Evolutionary conservation across 2,329 filamentous ascomycete genomes (phyloP).

Genomic region (Xylariaceae sp.): DNA sequence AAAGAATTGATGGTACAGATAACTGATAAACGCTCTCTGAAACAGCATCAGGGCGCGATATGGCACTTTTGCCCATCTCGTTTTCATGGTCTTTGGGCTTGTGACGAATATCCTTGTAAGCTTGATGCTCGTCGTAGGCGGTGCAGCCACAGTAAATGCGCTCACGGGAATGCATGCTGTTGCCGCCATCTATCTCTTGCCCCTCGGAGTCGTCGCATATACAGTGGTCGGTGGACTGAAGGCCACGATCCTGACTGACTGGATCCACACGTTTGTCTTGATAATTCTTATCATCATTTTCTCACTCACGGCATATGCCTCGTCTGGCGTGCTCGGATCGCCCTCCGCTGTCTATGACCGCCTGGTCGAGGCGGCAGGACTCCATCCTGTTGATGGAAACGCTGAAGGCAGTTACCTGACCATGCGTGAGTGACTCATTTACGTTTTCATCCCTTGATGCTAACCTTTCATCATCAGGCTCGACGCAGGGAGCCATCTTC

Average conservation of each 20-base stretch:
- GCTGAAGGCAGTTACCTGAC: slow-evolving; percentile 77
- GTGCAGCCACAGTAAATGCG: slow-evolving; percentile 65
- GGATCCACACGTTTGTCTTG: slow-evolving; percentile 79
- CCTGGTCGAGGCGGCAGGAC: slow-evolving; percentile 60
- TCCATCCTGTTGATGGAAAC: slow-evolving; percentile 75
- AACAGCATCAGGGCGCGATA: slow-evolving; percentile 29
- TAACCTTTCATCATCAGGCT: slow-evolving; percentile 32
- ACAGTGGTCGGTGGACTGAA: slow-evolving; percentile 55
- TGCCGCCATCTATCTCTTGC: slow-evolving; percentile 78
- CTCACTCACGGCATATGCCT: slow-evolving; percentile 74
- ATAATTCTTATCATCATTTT: slow-evolving; percentile 84
- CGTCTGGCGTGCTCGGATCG: slow-evolving; percentile 65
- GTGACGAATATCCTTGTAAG: slow-evolving; percentile 85
- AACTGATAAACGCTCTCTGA: background rate
- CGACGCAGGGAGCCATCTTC: slow-evolving; percentile 76
- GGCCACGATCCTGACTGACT: slow-evolving; percentile 80
- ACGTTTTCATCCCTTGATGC: background rate
- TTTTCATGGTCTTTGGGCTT: slow-evolving; percentile 76
- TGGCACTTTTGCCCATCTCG: slow-evolving; percentile 55
- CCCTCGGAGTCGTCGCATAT: slow-evolving; percentile 74
- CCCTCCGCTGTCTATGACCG: slow-evolving; percentile 74
- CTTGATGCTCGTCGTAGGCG: slow-evolving; percentile 82
- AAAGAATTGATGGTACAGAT: background rate
- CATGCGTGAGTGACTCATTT: slow-evolving; percentile 49
- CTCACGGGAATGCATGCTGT: slow-evolving; percentile 71